phyloP scores from a whole-genome alignment of 768 basidiomycete species.

The Termitomyces bulborhizus region DNA sequence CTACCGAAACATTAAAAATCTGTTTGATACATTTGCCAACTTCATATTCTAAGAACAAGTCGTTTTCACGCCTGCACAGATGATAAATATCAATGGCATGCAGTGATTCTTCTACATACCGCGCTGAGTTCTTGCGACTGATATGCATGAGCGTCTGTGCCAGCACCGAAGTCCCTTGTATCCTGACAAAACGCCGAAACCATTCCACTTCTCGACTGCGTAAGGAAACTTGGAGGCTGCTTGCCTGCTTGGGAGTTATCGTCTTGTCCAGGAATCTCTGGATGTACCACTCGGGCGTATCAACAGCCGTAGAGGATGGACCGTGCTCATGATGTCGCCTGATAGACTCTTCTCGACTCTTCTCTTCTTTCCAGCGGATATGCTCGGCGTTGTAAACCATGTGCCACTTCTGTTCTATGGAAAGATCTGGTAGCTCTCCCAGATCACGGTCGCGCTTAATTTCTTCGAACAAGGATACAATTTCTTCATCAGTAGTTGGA shows the following conservation, averaged over 20 bases:
- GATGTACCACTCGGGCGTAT: conserved; percentile 91
- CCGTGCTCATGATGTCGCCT: conserved; percentile 56
- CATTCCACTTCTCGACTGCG: conserved; percentile 82
- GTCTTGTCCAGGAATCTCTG: conserved; percentile 85
- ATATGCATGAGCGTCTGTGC: conserved; percentile 73
- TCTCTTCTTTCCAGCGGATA: conserved; percentile 71
- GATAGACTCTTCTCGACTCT: conserved; percentile 54
- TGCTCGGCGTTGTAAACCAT: conserved; percentile 83
- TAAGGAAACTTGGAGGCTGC: conserved; percentile 67
- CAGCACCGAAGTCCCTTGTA: conserved; percentile 82
- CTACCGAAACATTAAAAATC: conserved; percentile 64
- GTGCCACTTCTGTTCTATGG: conserved; percentile 87
- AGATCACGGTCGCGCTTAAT: conserved; percentile 68
- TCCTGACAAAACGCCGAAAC: conserved; percentile 68
- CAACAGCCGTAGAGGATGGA: conserved; percentile 44
- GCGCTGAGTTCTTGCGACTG: conserved; percentile 58
- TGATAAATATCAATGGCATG: neutral
- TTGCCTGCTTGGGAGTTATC: conserved; percentile 75
- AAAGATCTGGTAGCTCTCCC: conserved; percentile 48
- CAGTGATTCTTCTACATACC: conserved; percentile 33
- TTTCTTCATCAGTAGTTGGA: conserved; percentile 69
- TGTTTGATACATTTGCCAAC: conserved; percentile 81
- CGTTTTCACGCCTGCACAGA: conserved; percentile 46
- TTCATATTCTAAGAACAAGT: conserved; percentile 78
- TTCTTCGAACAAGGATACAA: conserved; percentile 75